phyloP scores from a whole-genome alignment of 345 rosid genomes.

The Eucalyptus sideroxylon region DNA sequence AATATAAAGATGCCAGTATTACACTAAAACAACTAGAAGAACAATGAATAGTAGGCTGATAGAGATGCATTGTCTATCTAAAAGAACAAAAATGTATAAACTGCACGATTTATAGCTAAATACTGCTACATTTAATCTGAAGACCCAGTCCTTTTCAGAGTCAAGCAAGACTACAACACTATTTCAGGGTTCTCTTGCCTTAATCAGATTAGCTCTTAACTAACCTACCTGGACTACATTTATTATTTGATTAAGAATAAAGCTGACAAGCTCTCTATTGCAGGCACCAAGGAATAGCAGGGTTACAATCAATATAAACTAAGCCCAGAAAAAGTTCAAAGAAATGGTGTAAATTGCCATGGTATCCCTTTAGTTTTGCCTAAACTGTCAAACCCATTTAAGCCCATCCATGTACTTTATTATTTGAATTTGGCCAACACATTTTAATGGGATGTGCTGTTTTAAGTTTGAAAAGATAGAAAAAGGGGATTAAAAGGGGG shows the following conservation, averaged over 20 bases:
- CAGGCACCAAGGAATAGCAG: not conserved
- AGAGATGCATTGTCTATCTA: not conserved
- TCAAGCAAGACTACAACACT: not conserved
- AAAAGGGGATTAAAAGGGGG: too few species aligned
- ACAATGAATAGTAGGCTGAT: not conserved
- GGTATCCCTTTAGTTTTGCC: not conserved
- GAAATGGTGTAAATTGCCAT: not conserved
- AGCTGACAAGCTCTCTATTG: not conserved
- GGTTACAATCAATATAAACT: not conserved
- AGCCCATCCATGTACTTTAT: not conserved
- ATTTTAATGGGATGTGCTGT: not conserved
- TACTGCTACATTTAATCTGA: not conserved
- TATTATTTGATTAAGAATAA: not conserved
- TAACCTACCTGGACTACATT: not conserved
- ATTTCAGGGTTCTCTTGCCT: not conserved
- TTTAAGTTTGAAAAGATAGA: not conserved
- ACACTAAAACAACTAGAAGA: not conserved
- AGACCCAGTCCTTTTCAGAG: not conserved
- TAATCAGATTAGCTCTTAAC: not conserved
- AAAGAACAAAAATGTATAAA: not conserved
- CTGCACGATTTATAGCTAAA: not conserved
- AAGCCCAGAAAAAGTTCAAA: not conserved
- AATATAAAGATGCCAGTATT: not conserved
- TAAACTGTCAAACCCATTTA: not conserved
- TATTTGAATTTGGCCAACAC: not conserved